Percentiles rank a stretch among this genome's conserved stretches.
Conservation (phyloP, 179 eudicot species). For the Drosera spatulata region DNA sequence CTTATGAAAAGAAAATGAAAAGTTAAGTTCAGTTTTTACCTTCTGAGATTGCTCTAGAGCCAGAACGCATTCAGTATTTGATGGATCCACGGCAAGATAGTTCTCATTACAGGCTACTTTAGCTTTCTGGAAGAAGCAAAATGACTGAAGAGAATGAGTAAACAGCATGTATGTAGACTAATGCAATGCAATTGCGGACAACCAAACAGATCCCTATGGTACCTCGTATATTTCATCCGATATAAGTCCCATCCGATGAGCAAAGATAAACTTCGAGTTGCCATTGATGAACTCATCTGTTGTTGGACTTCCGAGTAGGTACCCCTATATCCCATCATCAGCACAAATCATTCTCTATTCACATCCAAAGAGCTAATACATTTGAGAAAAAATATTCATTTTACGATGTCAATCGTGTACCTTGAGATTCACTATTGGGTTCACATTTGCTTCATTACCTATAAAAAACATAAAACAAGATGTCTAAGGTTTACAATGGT, state of each 20-base stretch:
- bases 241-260: constrained; percentile 13
- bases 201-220: background rate
- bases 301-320: constrained; percentile 20
- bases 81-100: constrained; percentile 30
- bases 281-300: constrained; percentile 6
- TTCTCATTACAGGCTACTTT: constrained; percentile 34
- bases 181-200: background rate
- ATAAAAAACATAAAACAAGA: background rate
- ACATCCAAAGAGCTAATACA: background rate
- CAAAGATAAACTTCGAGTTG: constrained; percentile 6
- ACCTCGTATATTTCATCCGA: constrained; percentile 26
- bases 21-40: constrained; percentile 10
- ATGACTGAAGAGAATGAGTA: background rate
- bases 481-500: background rate
- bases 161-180: background rate
- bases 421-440: constrained; percentile 17
- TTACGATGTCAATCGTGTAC: background rate
- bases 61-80: constrained; percentile 33
- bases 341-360: background rate
- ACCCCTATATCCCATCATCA: constrained; percentile 20
- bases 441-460: constrained; percentile 22
- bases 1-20: background rate
- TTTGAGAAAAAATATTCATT: background rate
- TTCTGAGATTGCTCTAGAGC: constrained; percentile 34
- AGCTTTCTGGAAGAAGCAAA: constrained; percentile 21